Base-by-base conservation (phyloP, 768 basidiomycete genomes). In the Calocera cornea region DNA sequence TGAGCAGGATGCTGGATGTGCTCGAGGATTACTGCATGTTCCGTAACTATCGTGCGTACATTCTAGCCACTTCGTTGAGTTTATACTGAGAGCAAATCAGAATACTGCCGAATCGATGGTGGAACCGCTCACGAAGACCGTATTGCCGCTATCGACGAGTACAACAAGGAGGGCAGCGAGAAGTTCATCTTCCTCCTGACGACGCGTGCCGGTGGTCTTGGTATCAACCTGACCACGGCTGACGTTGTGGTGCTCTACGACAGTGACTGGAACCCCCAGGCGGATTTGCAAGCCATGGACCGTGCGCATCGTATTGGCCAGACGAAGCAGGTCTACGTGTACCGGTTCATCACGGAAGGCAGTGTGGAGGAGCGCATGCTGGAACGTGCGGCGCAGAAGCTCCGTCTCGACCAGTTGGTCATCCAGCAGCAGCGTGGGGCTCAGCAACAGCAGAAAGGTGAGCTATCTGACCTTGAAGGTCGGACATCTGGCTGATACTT, bases 241-340 rank as follows among this genome's bases (percentile, higher is more conserved):
- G 97, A 98, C 76, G 82, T 97, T 47, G 95, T 99, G 64, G 87
- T 98, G 0, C 79, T 98, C 3, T 98, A 97, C 70, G 97, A 99
- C 73, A 92, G 89, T 69, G 97, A 99, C 76, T 98, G 97, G 95
- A 99, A 98, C 76, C 95, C 97, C 1, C 97, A 99, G 78, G 97
- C 95, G 1, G 97, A 99, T 80, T 78, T 99, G 54, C 97, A 99
- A 75, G 97, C 97, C 2, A 97, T 97, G 95, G 94, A 98, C 74
- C 90, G 93, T 67, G 95, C 95, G 0, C 94, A 95, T 79, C 90
- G 93, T 67, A 95, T 95, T 69, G 94, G 94, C 1, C 94, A 97
- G 78, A 95, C 91, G 50, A 97, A 95, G 78, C 94, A 97, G 77
- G 95, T 97, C 22, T 95, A 93, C 72, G 95, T 97, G 2, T 98